phyloP scores from a whole-genome alignment of 257 asterid species.

The Capsicum rhomboideum region DNA sequence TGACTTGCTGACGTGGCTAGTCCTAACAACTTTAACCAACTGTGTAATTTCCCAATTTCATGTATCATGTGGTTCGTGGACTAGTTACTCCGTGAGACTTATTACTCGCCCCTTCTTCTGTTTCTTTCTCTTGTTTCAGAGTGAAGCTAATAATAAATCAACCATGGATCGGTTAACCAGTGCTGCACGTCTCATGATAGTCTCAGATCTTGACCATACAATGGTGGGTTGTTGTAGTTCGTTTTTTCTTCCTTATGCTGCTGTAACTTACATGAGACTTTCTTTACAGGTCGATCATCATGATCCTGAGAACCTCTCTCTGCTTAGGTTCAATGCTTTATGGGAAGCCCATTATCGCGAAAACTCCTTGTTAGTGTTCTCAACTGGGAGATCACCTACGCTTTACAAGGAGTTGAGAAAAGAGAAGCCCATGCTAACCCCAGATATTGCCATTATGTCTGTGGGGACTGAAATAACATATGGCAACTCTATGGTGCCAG shows the following conservation, averaged over 20 bases:
- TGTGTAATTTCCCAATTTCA: too few relatives aligned
- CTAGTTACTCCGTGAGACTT: background rate
- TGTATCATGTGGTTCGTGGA: background rate
- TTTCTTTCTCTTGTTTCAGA: constrained; percentile 25
- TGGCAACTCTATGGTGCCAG: constrained; percentile 88
- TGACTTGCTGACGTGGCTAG: too few relatives aligned
- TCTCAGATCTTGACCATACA: constrained; percentile 94
- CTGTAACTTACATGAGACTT: constrained; percentile 5
- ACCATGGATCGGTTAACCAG: constrained; percentile 63
- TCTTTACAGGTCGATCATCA: constrained; percentile 85
- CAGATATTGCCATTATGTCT: constrained; percentile 87
- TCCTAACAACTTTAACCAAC: too few relatives aligned
- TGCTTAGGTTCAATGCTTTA: constrained; percentile 90
- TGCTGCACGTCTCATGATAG: constrained; percentile 82
- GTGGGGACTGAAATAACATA: constrained; percentile 97
- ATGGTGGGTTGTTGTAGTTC: constrained; percentile 46
- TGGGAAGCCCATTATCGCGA: constrained; percentile 87
- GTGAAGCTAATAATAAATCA: constrained; percentile 18
- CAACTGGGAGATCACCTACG: constrained; percentile 95
- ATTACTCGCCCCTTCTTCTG: background rate
- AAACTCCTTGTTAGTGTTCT: constrained; percentile 84
- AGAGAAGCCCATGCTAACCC: constrained; percentile 96
- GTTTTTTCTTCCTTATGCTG: background rate
- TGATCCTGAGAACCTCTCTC: constrained; percentile 64
- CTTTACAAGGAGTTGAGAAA: constrained; percentile 81